phyloP scores from a whole-genome alignment of 83 land plant genomes.

The Thuja plicata region DNA sequence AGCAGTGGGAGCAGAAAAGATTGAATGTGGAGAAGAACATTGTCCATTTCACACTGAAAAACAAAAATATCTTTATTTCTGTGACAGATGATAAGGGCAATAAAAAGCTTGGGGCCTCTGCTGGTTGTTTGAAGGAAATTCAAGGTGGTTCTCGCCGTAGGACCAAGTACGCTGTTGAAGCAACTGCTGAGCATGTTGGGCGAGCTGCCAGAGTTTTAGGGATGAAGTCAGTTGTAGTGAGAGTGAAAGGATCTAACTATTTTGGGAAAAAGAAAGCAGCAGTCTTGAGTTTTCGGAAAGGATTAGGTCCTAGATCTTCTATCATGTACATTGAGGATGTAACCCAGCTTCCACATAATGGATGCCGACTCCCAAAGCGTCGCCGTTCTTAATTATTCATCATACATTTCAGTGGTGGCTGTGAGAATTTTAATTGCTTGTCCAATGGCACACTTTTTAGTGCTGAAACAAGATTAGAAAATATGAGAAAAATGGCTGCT shows the following conservation, averaged over 20 bases:
- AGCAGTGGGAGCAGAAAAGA: neutral
- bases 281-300: conserved; percentile 36
- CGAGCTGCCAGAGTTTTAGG: conserved; percentile 17
- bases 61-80: conserved; percentile 6
- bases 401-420: neutral
- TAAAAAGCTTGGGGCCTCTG: neutral
- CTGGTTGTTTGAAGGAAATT: conserved; percentile 23
- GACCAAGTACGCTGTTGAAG: conserved; percentile 32
- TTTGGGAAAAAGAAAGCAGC: conserved; percentile 45
- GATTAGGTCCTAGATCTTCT: conserved; percentile 21
- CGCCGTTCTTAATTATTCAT: conserved; percentile 9
- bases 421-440: neutral
- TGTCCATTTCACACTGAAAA: neutral
- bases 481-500: neutral
- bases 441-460: neutral
- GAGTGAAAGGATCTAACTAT: conserved; percentile 33
- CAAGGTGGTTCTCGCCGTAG: conserved; percentile 22
- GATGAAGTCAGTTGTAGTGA: conserved; percentile 36
- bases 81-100: conserved; percentile 10
- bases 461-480: neutral
- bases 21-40: neutral
- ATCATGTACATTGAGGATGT: conserved; percentile 31
- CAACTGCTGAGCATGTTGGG: conserved; percentile 43
- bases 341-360: conserved; percentile 45
- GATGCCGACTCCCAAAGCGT: conserved; percentile 37